These are phyloP conservation scores for Trichoderma sp. DNA, from an alignment of 2,329 filamentous ascomycete genomes.

Conservation along the genomic window DNA sequence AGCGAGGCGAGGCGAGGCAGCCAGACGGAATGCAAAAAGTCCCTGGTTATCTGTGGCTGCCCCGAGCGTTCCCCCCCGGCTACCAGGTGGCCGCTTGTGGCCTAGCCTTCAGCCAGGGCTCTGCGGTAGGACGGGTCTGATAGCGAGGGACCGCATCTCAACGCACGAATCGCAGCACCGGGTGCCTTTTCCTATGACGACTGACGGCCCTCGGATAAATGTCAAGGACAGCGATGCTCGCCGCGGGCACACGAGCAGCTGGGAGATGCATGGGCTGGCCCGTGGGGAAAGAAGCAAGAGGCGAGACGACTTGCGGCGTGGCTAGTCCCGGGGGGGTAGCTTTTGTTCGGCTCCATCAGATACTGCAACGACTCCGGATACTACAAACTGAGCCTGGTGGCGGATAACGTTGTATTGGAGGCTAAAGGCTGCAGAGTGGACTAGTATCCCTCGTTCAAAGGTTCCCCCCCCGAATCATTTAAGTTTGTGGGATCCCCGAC, in stretches of 20 bases:
- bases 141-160: conserved; percentile 18
- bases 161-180: conserved; percentile 12
- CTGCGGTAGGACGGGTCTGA: conserved; percentile 11
- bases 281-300: conserved; percentile 21
- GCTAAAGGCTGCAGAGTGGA: conserved; percentile 3
- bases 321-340: conserved; percentile 10
- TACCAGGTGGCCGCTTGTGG: conserved; percentile 1
- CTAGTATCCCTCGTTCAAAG: neutral
- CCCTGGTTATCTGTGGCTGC: neutral
- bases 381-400: conserved; percentile 4
- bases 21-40: neutral
- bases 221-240: conserved; percentile 12
- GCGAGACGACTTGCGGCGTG: conserved; percentile 4
- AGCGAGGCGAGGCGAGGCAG: neutral
- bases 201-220: conserved; percentile 7
- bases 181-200: conserved; percentile 15
- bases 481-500: conserved; percentile 20
- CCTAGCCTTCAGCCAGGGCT: conserved; percentile 17
- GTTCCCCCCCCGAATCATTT: conserved; percentile 15
- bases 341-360: conserved; percentile 2
- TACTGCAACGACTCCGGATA: neutral
- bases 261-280: conserved; percentile 14
- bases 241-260: conserved; percentile 14
- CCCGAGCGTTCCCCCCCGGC: neutral
- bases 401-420: conserved; percentile 21